Conservation (phyloP, 208 protist species). For the Lotmaria passim region DNA sequence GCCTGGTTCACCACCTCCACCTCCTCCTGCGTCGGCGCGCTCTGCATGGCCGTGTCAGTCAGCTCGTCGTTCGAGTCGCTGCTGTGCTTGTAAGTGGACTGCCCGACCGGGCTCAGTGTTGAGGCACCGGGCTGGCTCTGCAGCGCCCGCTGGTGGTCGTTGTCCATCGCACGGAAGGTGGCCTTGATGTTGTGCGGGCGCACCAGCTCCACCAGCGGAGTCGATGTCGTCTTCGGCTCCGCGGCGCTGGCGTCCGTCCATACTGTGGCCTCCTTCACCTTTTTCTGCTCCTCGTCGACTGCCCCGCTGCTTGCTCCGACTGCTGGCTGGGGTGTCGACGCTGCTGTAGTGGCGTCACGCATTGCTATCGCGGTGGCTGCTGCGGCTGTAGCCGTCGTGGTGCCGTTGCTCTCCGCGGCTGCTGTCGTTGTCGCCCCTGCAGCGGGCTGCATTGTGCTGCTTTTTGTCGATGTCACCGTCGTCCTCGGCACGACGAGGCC, state of each 20-base stretch:
- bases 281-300: not conserved
- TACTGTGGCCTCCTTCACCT: too few relatives aligned
- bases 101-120: not conserved
- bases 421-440: not conserved
- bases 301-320: too few relatives aligned
- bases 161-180: slow-evolving; percentile 18
- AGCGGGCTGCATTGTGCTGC: not conserved
- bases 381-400: too few relatives aligned
- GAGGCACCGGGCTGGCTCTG: slow-evolving; percentile 8
- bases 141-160: slow-evolving; percentile 9
- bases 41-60: not conserved
- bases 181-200: slow-evolving; percentile 16
- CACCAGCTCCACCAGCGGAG: slow-evolving; percentile 8
- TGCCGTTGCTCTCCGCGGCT: too few relatives aligned
- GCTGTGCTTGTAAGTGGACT: not conserved
- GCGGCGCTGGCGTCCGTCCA: not conserved
- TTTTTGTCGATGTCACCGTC: not conserved
- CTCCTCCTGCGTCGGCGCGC: not conserved
- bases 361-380: not conserved
- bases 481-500: not conserved
- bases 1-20: not conserved
- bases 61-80: slow-evolving; percentile 4
- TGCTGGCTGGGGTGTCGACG: not conserved
- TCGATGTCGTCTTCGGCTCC: not conserved
- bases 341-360: not conserved